Percentiles rank a stretch among this genome's conserved stretches.
phyloP scores from a whole-genome alignment of 2,329 filamentous ascomycete genomes.

The Ambrosiella xylebori region DNA sequence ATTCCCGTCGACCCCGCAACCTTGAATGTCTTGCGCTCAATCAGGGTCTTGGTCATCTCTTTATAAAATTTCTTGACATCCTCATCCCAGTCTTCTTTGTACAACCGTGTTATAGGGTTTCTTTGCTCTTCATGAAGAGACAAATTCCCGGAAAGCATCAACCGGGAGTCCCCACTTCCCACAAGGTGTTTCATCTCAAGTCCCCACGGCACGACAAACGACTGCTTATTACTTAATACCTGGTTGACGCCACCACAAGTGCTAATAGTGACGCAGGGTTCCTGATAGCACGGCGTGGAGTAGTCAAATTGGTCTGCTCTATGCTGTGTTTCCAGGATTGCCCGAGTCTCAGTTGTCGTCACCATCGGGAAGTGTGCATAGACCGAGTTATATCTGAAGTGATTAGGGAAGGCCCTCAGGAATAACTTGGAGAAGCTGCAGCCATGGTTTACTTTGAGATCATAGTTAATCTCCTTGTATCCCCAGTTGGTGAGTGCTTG shows the following conservation, averaged over 20 bases:
- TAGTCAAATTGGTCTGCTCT: slow-evolving; percentile 55
- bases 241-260: slow-evolving; percentile 45
- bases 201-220: slow-evolving; percentile 50
- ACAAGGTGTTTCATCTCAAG: slow-evolving; percentile 46
- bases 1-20: slow-evolving; percentile 37
- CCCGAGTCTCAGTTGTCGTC: slow-evolving; percentile 53
- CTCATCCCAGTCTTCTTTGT: slow-evolving; percentile 42
- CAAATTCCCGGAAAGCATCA: slow-evolving; percentile 38
- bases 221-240: slow-evolving; percentile 41
- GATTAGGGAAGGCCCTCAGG: slow-evolving; percentile 55
- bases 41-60: slow-evolving; percentile 40
- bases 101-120: slow-evolving; percentile 38
- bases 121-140: slow-evolving; percentile 32
- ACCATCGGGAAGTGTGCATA: slow-evolving; percentile 66
- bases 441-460: slow-evolving; percentile 59
- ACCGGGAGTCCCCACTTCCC: slow-evolving; percentile 33
- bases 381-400: slow-evolving; percentile 61
- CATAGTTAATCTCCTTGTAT: slow-evolving; percentile 55
- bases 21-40: slow-evolving; percentile 44
- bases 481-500: slow-evolving; percentile 71
- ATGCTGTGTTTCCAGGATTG: slow-evolving; percentile 50
- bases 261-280: slow-evolving; percentile 35
- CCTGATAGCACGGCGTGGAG: slow-evolving; percentile 36
- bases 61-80: slow-evolving; percentile 52
- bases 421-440: slow-evolving; percentile 77